Conservation (phyloP, 2,329 filamentous ascomycete species). For the Fusarium hainanense region DNA sequence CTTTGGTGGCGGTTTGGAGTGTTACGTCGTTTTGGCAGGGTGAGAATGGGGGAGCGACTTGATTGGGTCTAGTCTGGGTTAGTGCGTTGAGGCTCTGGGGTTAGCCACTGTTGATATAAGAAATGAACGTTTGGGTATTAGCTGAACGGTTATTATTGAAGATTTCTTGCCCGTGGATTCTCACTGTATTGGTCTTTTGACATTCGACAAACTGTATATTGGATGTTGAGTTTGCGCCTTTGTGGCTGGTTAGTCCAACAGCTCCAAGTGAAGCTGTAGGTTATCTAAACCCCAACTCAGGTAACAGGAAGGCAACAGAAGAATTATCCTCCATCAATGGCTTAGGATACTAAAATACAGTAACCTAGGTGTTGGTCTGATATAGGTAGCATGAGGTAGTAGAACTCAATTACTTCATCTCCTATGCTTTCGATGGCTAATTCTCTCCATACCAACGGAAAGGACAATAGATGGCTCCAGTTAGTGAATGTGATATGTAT, state of each 20-base stretch:
- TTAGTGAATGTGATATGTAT: too few relatives aligned
- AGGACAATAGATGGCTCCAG: background rate
- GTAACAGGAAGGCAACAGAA: background rate
- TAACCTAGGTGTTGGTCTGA: background rate
- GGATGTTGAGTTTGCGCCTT: background rate
- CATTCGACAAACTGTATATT: too few relatives aligned
- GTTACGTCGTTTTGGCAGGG: conserved; percentile 31
- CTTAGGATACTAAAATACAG: background rate
- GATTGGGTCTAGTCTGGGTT: conserved; percentile 24
- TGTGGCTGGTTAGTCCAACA: background rate
- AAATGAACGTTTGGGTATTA: conserved; percentile 1
- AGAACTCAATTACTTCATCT: too few relatives aligned
- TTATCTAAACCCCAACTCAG: background rate
- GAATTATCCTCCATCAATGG: too few relatives aligned
- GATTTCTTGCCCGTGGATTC: background rate
- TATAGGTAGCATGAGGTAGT: background rate
- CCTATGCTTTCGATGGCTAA: background rate
- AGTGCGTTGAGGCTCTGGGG: conserved; percentile 25
- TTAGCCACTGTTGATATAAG: background rate
- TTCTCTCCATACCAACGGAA: background rate
- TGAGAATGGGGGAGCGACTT: conserved; percentile 10
- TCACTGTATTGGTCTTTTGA: background rate
- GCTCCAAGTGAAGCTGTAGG: background rate
- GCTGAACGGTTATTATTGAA: background rate
- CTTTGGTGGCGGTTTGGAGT: conserved; percentile 23